Percentiles rank a stretch among this genome's conserved stretches.
Evolutionary conservation across 495 filamentous ascomycete species (phyloP).

Genomic region (Penicillium arizonense): DNA sequence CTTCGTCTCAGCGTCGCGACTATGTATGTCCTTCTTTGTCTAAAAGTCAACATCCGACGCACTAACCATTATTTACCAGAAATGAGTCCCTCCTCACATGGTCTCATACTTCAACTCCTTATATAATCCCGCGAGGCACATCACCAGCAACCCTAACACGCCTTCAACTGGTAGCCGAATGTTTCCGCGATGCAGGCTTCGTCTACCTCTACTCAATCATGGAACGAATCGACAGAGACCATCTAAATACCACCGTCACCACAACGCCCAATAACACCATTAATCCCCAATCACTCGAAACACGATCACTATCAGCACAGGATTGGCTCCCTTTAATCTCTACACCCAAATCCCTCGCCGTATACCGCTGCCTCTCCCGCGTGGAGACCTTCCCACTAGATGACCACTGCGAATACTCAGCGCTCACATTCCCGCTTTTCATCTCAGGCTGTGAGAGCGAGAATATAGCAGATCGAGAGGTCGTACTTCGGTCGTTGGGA

Average conservation of each 20-base stretch:
- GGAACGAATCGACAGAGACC: constrained; percentile 23
- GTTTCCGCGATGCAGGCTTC: constrained; percentile 43
- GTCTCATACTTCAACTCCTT: constrained; percentile 29
- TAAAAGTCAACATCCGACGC: neutral
- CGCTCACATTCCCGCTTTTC: constrained; percentile 44
- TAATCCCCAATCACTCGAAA: neutral
- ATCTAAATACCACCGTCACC: neutral
- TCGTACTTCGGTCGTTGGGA: constrained; percentile 28
- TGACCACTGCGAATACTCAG: constrained; percentile 43
- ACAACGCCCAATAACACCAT: neutral
- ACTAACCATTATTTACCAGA: constrained; percentile 14
- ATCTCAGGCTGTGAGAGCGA: constrained; percentile 40
- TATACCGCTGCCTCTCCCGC: constrained; percentile 29
- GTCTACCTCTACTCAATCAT: constrained; percentile 44
- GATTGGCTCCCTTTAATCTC: constrained; percentile 23
- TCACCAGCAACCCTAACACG: constrained; percentile 30
- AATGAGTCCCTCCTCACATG: constrained; percentile 37
- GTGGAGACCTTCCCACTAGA: constrained; percentile 31
- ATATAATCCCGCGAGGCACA: constrained; percentile 35
- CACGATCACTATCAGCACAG: neutral
- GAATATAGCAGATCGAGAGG: constrained; percentile 18
- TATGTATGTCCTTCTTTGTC: constrained; percentile 25
- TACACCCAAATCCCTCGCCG: constrained; percentile 27
- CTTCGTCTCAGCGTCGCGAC: constrained; percentile 28
- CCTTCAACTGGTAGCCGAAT: constrained; percentile 44